Conservation (phyloP, 2,329 filamentous ascomycete species). For the Trichoderma sp. region DNA sequence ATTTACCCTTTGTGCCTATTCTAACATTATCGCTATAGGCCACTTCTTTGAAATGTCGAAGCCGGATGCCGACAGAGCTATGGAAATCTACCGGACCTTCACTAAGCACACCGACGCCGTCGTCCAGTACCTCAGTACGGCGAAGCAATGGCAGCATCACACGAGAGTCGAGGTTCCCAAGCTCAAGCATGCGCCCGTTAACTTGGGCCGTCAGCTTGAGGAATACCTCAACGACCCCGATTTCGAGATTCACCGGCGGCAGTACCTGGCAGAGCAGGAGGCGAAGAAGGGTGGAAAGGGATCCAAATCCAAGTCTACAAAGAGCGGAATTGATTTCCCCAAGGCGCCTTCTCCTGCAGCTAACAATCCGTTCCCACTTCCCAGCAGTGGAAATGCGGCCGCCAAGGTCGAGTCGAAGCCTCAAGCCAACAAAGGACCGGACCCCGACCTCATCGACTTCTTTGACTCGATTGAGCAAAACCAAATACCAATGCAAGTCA, state of each 20-base stretch:
- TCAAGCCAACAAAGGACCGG: slow-evolving; percentile 58
- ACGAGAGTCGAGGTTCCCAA: slow-evolving; percentile 94
- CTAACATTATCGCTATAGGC: slow-evolving; percentile 48
- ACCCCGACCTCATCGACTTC: slow-evolving; percentile 85
- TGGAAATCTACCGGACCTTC: slow-evolving; percentile 89
- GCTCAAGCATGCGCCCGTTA: slow-evolving; percentile 93
- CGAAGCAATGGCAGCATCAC: slow-evolving; percentile 85
- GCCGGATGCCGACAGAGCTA: slow-evolving; percentile 84
- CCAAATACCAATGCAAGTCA: slow-evolving; percentile 65
- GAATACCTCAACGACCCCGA: slow-evolving; percentile 94
- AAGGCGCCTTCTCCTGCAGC: slow-evolving; percentile 38
- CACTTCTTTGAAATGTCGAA: slow-evolving; percentile 99
- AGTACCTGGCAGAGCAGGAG: slow-evolving; percentile 86
- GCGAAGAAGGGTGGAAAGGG: slow-evolving; percentile 52
- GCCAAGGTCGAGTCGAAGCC: slow-evolving; percentile 40
- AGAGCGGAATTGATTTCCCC: slow-evolving; percentile 35
- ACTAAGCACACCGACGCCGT: slow-evolving; percentile 89
- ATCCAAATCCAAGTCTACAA: slow-evolving; percentile 36
- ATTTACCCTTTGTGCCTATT: neutral
- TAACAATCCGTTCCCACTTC: slow-evolving; percentile 44
- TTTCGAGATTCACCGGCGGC: slow-evolving; percentile 87
- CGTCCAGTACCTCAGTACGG: slow-evolving; percentile 82
- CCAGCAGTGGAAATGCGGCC: slow-evolving; percentile 27
- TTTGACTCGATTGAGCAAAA: slow-evolving; percentile 92
- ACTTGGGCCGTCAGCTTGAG: slow-evolving; percentile 81